Evolutionary conservation across 2,329 filamentous ascomycete genomes (phyloP).

Genomic region (Penicillium hordei): DNA sequence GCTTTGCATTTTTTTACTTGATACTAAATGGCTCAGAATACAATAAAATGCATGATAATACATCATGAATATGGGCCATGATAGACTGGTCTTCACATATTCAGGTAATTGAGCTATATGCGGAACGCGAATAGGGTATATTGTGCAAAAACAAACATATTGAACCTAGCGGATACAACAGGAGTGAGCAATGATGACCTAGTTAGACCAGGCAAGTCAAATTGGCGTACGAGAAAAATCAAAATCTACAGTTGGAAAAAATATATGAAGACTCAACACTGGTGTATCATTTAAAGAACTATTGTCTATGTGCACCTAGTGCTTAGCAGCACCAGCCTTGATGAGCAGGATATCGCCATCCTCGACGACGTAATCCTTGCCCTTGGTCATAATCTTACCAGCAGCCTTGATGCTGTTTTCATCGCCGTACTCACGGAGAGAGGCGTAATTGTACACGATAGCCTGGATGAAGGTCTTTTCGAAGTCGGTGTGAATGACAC

Average conservation of each 20-base stretch:
- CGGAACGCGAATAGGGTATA: background rate
- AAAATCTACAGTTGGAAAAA: background rate
- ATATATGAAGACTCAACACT: background rate
- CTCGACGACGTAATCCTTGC: conserved; percentile 78
- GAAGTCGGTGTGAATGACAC: conserved; percentile 97
- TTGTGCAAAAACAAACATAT: background rate
- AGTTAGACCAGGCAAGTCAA: background rate
- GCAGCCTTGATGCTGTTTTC: conserved; percentile 87
- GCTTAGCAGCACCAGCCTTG: conserved; percentile 62
- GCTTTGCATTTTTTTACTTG: conserved; percentile 13
- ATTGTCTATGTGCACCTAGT: conserved; percentile 29
- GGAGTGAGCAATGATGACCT: background rate
- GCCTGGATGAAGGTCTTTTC: conserved; percentile 99
- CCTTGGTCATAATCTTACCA: conserved; percentile 97
- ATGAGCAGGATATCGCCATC: conserved; percentile 71
- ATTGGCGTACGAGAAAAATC: background rate
- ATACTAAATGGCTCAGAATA: background rate
- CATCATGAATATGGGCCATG: background rate
- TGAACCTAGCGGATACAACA: background rate
- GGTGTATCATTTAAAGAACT: conserved; percentile 17
- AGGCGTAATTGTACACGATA: conserved; percentile 85
- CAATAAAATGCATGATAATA: background rate
- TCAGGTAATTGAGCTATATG: background rate
- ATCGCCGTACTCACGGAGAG: conserved; percentile 81
- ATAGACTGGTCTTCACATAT: fast-evolving